These are phyloP conservation scores for Amylocarpus encephaloides DNA, from an alignment of 2,329 filamentous ascomycete species.

Conservation along the genomic window DNA sequence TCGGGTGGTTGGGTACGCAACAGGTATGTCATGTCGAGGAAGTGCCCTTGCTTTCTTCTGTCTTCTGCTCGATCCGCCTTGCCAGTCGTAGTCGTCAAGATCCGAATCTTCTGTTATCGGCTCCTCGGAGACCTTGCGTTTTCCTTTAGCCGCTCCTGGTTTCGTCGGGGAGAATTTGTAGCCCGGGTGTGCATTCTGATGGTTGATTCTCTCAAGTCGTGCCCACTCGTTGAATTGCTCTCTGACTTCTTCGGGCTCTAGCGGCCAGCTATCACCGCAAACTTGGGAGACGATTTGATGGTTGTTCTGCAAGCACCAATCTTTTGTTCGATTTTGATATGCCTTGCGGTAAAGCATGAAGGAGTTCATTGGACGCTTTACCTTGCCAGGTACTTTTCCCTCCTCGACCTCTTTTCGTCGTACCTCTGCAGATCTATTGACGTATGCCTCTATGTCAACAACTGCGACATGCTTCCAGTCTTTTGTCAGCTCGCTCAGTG, in stretches of 20 bases:
- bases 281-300: conserved; percentile 87
- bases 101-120: conserved; percentile 37
- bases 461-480: conserved; percentile 56
- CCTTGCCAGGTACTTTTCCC: conserved; percentile 63
- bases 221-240: conserved; percentile 74
- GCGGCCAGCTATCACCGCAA: conserved; percentile 79
- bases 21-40: conserved; percentile 15
- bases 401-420: conserved; percentile 63
- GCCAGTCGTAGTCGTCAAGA: conserved; percentile 42
- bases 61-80: conserved; percentile 24
- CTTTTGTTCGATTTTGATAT: conserved; percentile 80
- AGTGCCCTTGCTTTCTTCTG: conserved; percentile 17
- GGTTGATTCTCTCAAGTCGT: conserved; percentile 74
- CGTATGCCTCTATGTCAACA: conserved; percentile 74
- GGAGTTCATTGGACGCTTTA: conserved; percentile 92
- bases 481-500: conserved; percentile 65
- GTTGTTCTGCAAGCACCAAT: conserved; percentile 77
- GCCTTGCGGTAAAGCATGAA: conserved; percentile 97
- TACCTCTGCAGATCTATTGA: conserved; percentile 61
- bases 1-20: conserved; percentile 24
- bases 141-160: conserved; percentile 38
- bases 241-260: conserved; percentile 68
- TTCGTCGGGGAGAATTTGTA: conserved; percentile 95
- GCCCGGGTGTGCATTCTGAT: conserved; percentile 75
- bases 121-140: conserved; percentile 41